Base-by-base conservation (phyloP, 805 yeast genomes). In the Pichia californica region DNA sequence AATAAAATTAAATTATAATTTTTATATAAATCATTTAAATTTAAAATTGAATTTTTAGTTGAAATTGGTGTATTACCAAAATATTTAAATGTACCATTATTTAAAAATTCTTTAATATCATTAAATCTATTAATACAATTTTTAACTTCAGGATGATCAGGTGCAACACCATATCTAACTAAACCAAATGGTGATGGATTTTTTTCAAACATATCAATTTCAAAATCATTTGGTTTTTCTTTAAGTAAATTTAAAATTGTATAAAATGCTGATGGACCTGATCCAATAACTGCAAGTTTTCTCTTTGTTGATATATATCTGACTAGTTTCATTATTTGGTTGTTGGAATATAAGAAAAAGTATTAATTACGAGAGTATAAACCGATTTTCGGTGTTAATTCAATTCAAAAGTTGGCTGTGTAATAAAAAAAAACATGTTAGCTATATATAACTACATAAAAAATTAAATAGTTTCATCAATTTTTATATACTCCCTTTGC, bases 191-290 rank as follows among this genome's bases (percentile, higher is more conserved):
- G 99, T 7, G 88, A 81, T 0, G 97, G 96, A 21, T 81, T 66
- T 49, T 77, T 73, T 56, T 93, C 99, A 67, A 80, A 88, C 62
- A 91, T 70, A 47, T 87, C 93, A 4, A 89, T 70, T 44, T 72
- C 60, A 26, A 52, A 42, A 7, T 39, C 34, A 13, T 53, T 36
- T 10, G 46, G 41, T 14, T 47, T 43, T 10, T 50, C 43, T 45
- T 77, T 77, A 32, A 88, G 64, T 14, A 89, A 64, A 37, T 84
- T 79, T 49, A 82, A 76, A 0, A 88, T 88, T 1, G 97, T 83
- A 62, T 91, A 93, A 57, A 93, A 88, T 1, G 96, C 97, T 1
- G 97, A 89, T 0, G 99, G 99, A 0, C 99, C 99, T 0, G 96
- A 76, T 1, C 99, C 99, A 4, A 93, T 78, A 7, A 93, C 75